Evolutionary conservation across 352 stramenopile genomes (phyloP).

Genomic region (Phytophthora cryptogea): DNA sequence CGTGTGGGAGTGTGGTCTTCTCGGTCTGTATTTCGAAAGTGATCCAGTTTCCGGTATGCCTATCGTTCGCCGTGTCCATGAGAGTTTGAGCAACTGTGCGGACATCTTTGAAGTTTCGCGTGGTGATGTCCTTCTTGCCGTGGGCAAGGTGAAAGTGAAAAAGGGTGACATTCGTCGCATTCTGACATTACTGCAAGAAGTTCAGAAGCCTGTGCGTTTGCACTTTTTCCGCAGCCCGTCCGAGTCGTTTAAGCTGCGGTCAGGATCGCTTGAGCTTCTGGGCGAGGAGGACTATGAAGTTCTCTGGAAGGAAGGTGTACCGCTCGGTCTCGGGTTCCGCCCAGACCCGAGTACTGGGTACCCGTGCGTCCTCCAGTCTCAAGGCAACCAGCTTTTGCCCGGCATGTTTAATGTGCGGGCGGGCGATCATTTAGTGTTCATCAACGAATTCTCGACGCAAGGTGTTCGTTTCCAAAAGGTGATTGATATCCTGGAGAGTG

Average conservation of each 20-base stretch:
- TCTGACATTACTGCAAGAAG: slow-evolving; percentile 74
- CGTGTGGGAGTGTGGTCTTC: slow-evolving; percentile 84
- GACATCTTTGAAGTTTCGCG: slow-evolving; percentile 86
- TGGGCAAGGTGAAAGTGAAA: slow-evolving; percentile 76
- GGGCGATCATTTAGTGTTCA: slow-evolving; percentile 82
- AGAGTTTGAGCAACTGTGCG: slow-evolving; percentile 85
- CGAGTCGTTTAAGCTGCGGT: slow-evolving; percentile 68
- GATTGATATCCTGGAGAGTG: slow-evolving; percentile 85
- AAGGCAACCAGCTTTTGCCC: slow-evolving; percentile 76
- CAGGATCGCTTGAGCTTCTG: slow-evolving; percentile 72
- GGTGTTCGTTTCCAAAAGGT: slow-evolving; percentile 87
- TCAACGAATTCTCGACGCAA: slow-evolving; percentile 86
- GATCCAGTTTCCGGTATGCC: slow-evolving; percentile 81
- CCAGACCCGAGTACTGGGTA: slow-evolving; percentile 77
- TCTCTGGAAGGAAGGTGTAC: slow-evolving; percentile 84
- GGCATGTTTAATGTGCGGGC: slow-evolving; percentile 89
- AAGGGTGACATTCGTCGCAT: slow-evolving; percentile 85
- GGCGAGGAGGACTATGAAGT: slow-evolving; percentile 89
- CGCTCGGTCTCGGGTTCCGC: slow-evolving; percentile 81
- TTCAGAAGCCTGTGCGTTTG: slow-evolving; percentile 81
- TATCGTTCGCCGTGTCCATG: slow-evolving; percentile 85
- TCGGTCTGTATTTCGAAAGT: slow-evolving; percentile 87
- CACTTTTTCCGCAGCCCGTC: slow-evolving; percentile 78
- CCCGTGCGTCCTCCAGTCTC: slow-evolving; percentile 75
- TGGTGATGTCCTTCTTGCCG: slow-evolving; percentile 77